Conservation (phyloP, 2,329 filamentous ascomycete genomes). For the Colletotrichum sp. region DNA sequence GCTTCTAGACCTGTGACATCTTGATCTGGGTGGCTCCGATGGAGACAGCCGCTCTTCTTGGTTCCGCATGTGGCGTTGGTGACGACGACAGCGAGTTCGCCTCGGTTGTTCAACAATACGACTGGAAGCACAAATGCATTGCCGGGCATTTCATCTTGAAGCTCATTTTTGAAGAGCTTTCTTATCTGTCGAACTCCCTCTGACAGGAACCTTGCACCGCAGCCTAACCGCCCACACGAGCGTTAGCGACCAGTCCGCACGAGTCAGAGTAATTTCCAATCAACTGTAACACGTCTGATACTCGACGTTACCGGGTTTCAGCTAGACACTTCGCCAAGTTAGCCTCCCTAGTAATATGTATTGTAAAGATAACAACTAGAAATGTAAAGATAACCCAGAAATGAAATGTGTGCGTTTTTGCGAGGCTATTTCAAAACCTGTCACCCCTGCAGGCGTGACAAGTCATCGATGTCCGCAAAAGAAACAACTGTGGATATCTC, state of each 20-base stretch:
- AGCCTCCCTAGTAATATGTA: neutral
- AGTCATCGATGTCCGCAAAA: neutral
- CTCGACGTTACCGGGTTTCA: neutral
- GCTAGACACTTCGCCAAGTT: neutral
- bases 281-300: neutral
- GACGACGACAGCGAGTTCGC: neutral
- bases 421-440: neutral
- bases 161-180: neutral
- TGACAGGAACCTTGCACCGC: rapidly evolving
- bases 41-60: neutral
- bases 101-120: neutral
- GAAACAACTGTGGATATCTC: neutral
- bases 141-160: neutral
- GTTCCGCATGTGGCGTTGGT: neutral
- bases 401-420: neutral
- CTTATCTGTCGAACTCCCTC: neutral
- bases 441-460: neutral
- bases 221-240: neutral
- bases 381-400: neutral
- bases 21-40: neutral
- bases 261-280: neutral
- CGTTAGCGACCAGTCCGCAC: neutral
- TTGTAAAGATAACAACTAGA: neutral
- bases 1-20: neutral
- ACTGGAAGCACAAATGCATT: neutral